Percentiles rank a stretch among this genome's conserved stretches.
phyloP scores from a whole-genome alignment of 2,329 filamentous ascomycete genomes.

The Aurifilum marmelostoma region DNA sequence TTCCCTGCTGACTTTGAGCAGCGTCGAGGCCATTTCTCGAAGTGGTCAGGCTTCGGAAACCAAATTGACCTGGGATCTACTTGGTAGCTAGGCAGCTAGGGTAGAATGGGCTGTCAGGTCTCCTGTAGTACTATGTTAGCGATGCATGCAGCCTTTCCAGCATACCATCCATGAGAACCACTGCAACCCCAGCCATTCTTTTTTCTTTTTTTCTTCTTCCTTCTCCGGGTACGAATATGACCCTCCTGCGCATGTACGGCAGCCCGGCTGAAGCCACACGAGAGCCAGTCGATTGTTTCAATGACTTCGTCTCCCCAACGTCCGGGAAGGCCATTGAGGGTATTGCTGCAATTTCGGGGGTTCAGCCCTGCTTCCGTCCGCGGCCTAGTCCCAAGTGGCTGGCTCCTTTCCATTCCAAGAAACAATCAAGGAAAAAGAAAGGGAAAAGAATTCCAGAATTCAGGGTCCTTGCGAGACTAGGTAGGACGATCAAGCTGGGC shows the following conservation, averaged over 20 bases:
- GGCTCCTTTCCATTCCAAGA: not conserved
- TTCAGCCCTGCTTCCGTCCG: not conserved
- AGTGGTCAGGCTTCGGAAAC: not conserved
- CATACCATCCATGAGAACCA: not conserved
- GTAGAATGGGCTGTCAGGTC: not conserved
- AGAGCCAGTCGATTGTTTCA: not conserved
- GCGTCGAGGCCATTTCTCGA: not conserved
- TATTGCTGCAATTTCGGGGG: constrained; percentile 3
- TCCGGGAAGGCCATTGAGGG: not conserved
- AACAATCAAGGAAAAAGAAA: no score
- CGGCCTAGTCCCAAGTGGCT: not conserved
- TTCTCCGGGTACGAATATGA: not conserved
- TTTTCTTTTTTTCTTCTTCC: not conserved
- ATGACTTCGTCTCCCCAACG: not conserved
- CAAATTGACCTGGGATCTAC: no score
- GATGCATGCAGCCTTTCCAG: not conserved
- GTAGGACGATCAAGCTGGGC: not conserved
- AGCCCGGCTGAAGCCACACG: not conserved
- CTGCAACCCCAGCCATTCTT: not conserved
- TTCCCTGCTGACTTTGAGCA: not conserved
- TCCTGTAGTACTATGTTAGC: not conserved
- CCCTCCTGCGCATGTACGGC: not conserved
- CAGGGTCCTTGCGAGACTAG: not conserved
- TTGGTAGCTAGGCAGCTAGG: no score
- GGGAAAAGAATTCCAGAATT: not conserved